Evolutionary conservation across 1,284 basidiomycete species (phyloP).

Genomic region (Hortiboletus rubellus): DNA sequence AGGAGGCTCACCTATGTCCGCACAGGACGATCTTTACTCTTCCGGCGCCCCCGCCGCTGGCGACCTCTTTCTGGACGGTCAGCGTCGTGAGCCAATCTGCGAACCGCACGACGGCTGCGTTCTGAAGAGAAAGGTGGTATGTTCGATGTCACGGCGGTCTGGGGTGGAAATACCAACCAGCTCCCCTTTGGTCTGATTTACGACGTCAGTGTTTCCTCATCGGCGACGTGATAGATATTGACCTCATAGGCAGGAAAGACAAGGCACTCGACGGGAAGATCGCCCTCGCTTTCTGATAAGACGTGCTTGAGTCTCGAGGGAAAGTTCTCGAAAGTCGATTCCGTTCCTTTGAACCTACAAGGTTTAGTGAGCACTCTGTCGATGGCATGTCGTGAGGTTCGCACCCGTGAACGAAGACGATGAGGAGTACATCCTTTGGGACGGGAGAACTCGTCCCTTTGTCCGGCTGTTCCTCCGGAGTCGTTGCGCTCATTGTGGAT

Average conservation of each 20-base stretch:
- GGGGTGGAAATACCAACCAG: constrained; percentile 54
- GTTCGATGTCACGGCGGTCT: constrained; percentile 2
- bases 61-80: constrained; percentile 77
- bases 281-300: constrained; percentile 56
- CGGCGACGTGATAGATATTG: constrained; percentile 12
- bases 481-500: constrained; percentile 14
- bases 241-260: constrained; percentile 93
- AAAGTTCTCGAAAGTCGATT: constrained; percentile 75
- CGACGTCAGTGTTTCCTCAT: constrained; percentile 15
- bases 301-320: constrained; percentile 78
- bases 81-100: constrained; percentile 87
- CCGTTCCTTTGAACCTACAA: constrained; percentile 68
- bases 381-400: constrained; percentile 21
- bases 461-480: constrained; percentile 12
- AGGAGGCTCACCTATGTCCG: constrained; percentile 75
- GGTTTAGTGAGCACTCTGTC: constrained; percentile 4
- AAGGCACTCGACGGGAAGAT: constrained; percentile 65
- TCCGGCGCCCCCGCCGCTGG: constrained; percentile 70
- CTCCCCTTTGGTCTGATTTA: constrained; percentile 75
- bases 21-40: constrained; percentile 83
- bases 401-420: constrained; percentile 69
- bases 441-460: constrained; percentile 9
- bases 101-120: constrained; percentile 78
- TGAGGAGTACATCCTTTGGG: constrained; percentile 48
- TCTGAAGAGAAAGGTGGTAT: constrained; percentile 43